Percentiles rank a stretch among this genome's conserved stretches.
Conservation (phyloP, 306 rosid species). For the Glycine latifolia region DNA sequence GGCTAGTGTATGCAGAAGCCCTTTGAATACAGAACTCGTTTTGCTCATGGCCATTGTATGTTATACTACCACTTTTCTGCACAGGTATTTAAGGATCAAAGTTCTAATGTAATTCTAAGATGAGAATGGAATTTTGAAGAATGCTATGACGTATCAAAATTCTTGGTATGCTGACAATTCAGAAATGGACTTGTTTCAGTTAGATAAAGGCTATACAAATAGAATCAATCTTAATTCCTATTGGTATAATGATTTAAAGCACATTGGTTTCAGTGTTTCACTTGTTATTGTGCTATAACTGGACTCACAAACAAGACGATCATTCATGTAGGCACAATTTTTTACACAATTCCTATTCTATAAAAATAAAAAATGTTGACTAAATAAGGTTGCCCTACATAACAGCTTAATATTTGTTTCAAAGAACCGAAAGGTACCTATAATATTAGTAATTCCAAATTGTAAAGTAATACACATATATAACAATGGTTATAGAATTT, state of each 20-base stretch:
- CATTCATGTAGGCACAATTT: background rate
- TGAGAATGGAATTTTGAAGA: constrained; percentile 10
- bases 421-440: too few relatives aligned
- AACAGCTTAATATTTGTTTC: too few relatives aligned
- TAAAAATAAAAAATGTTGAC: too few relatives aligned
- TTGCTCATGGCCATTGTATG: constrained; percentile 71
- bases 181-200: background rate
- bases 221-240: background rate
- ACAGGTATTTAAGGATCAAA: constrained; percentile 14
- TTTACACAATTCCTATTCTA: too few relatives aligned
- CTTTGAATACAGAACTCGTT: constrained; percentile 81
- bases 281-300: background rate
- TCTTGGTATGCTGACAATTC: background rate
- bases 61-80: constrained; percentile 73
- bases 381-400: too few relatives aligned
- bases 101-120: background rate
- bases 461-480: too few relatives aligned
- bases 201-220: background rate
- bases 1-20: constrained; percentile 87
- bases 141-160: background rate
- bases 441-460: too few relatives aligned
- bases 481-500: too few relatives aligned
- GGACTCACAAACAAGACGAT: background rate
- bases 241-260: constrained; percentile 5
- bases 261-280: background rate